Base-by-base conservation (phyloP, 805 yeast species). In the Saccharomycopsis javanensis region DNA sequence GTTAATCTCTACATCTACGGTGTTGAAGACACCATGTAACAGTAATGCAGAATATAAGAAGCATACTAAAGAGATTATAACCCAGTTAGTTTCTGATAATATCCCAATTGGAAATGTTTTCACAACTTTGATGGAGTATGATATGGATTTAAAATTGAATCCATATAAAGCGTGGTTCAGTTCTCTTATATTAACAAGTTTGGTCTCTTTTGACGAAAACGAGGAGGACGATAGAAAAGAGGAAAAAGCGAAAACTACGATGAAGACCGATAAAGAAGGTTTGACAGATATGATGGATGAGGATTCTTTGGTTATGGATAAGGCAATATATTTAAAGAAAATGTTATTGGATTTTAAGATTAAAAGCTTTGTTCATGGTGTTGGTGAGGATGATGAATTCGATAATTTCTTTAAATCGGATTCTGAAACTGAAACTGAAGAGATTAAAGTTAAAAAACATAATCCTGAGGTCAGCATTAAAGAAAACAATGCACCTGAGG, bases 91-190 rank as follows among this genome's bases (percentile, higher is more conserved):
- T 8, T 18, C 48, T 23, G 28, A 42, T 7, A 54, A 52, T 27
- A 18, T 67, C 18, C 81, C 72, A 46, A 67, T 66, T 54, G 84
- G 80, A 2, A 90, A 89, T 66, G 70, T 94, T 1, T 82, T 94
- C 57, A 73, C 81, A 27, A 79, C 86, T 0, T 69, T 94, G 5
- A 77, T 89, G 62, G 92, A 86, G 61, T 88, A 86, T 64, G 92
- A 91, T 62, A 80, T 83, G 2, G 85, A 82, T 20, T 68, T 77
- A 52, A 80, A 83, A 55, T 70, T 91, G 34, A 92, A 94, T 63
- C 97, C 99, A 0, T 94, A 90, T 67, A 81, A 83, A 64, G 70
- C 82, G 0, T 94, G 96, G 94, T 91, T 92, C 70, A 81, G 96
- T 0, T 73, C 86, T 1, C 78, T 82, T 3, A 72, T 88, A 3